These are phyloP conservation scores for Raddia guianensis DNA, from an alignment of 176 grass and related monocot genomes.

Conservation along the genomic window DNA sequence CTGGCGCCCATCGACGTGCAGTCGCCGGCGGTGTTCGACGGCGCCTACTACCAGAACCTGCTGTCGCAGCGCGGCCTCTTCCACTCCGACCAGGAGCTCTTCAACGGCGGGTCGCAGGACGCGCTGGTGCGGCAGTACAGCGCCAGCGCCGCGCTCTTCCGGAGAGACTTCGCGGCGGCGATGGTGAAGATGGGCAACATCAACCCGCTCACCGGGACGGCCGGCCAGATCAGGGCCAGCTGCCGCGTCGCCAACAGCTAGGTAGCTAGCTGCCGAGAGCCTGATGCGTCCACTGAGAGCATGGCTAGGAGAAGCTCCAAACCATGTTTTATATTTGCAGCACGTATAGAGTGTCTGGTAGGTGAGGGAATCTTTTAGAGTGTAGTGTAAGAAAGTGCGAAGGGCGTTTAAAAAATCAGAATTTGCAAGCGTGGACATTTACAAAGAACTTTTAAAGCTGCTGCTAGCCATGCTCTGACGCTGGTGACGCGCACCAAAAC, in stretches of 20 bases:
- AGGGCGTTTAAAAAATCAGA: no score
- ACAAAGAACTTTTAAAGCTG: no score
- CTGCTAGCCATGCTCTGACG: no score
- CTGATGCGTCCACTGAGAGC: not conserved
- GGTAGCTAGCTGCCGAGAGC: not conserved
- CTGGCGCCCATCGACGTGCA: slow-evolving; percentile 48
- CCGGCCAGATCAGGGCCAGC: slow-evolving; percentile 31
- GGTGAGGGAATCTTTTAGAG: no score
- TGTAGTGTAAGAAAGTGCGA: no score
- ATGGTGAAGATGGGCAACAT: slow-evolving; percentile 59
- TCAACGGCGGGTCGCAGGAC: slow-evolving; percentile 53
- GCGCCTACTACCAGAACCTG: slow-evolving; percentile 48
- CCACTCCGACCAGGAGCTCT: slow-evolving; percentile 75
- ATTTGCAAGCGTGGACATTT: no score
- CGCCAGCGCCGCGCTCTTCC: slow-evolving; percentile 14
- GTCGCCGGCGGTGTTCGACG: slow-evolving; percentile 52
- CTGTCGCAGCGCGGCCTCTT: slow-evolving; percentile 36
- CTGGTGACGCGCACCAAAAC: no score
- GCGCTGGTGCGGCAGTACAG: slow-evolving; percentile 35
- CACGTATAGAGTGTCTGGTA: no score
- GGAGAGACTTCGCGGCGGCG: slow-evolving; percentile 38
- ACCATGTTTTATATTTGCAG: no score
- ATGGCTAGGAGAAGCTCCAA: no score
- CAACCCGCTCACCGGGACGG: slow-evolving; percentile 37
- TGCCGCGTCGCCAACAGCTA: slow-evolving; percentile 36